Conservation (phyloP, 805 yeast genomes). For the Yarrowia bubula region DNA sequence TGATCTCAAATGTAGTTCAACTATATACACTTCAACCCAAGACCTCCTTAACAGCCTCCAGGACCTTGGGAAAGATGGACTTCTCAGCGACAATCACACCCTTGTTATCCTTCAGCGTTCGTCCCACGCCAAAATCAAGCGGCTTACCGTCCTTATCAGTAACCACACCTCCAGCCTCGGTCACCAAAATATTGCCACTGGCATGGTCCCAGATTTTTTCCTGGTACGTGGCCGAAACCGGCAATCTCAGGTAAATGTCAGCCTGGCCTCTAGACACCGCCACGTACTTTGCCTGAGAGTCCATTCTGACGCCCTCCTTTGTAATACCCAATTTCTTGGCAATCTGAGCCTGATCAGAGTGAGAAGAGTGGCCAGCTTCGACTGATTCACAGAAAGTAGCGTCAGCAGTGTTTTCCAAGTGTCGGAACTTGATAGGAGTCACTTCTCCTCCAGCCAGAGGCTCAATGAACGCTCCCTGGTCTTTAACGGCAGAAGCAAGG, state of each 20-base stretch:
- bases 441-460: constrained; percentile 43
- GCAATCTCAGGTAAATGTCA: constrained; percentile 86
- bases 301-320: constrained; percentile 65
- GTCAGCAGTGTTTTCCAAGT: constrained; percentile 46
- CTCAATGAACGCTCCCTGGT: constrained; percentile 62
- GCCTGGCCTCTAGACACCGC: constrained; percentile 87
- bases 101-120: constrained; percentile 66
- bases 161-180: constrained; percentile 89
- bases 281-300: constrained; percentile 96
- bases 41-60: constrained; percentile 46
- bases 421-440: constrained; percentile 52
- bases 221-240: constrained; percentile 68
- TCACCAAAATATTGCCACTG: constrained; percentile 82
- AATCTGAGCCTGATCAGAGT: constrained; percentile 75
- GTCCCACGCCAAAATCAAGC: constrained; percentile 82
- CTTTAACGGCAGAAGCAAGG: constrained; percentile 65
- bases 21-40: constrained; percentile 49
- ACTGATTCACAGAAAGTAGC: constrained; percentile 87
- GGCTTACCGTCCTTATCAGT: constrained; percentile 75
- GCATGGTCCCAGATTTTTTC: constrained; percentile 99
- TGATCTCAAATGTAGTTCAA: neutral
- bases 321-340: constrained; percentile 63
- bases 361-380: constrained; percentile 92
- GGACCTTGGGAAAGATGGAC: constrained; percentile 50
- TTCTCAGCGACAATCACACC: constrained; percentile 87